Base-by-base conservation (phyloP, 2,329 filamentous ascomycete genomes). In the Xylaria sp. region DNA sequence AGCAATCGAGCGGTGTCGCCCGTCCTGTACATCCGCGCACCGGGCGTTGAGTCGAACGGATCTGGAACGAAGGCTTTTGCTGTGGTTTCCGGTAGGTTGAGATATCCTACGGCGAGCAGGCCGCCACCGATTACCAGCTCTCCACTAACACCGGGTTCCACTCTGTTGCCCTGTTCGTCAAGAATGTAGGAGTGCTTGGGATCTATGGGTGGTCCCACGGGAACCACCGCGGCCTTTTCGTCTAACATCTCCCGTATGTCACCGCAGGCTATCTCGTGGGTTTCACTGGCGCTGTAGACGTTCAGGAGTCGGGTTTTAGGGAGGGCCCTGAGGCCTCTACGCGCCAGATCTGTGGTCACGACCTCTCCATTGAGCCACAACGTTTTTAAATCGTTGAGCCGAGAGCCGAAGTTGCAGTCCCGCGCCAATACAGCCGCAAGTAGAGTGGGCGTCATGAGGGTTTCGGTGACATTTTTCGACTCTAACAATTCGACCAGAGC, bases 351-450 rank as follows among this genome's bases (percentile, higher is more conserved):
- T 0, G 88, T 88, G 0, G 88, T 90, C 55, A 92, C 89, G 1
- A 93, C 90, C 74, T 93, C 90, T 54, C 90, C 90, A 66, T 93
- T 92, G 35, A 93, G 78, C 89, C 89, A 92, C 35, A 92, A 74
- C 0, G 87, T 89, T 50, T 83, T 83, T 58, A 93, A 76, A 16
- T 87, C 74, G 6, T 87, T 85, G 7, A 92, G 78, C 48, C 83
- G 81, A 30, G 78, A 75, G 16, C 81, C 84, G 55, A 92, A 80
- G 50, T 86, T 79, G 6, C 87, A 79, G 70, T 91, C 86, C 49
- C 88, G 82, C 1, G 88, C 81, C 16, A 93, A 80, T 2, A 92
- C 85, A 1, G 89, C 88, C 30, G 89, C 86, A 51, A 93, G 78
- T 11, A 93, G 80, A 0, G 90, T 92, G 0, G 90, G 90, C 0